Evolutionary conservation across 768 basidiomycete species (phyloP).

Genomic region (Pisolithus tinctorius): DNA sequence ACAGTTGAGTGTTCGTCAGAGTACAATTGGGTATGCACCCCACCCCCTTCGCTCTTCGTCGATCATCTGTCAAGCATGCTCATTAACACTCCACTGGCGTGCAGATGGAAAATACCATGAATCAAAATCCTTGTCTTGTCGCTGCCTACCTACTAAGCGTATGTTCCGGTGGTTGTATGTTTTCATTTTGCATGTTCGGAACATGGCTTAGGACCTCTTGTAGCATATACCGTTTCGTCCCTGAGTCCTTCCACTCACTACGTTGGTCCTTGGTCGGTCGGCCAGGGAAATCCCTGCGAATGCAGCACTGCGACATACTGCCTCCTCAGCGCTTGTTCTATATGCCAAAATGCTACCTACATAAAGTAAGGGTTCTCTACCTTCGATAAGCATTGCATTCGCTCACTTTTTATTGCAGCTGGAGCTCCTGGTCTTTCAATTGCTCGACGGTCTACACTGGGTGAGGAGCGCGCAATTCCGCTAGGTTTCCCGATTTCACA

Average conservation of each 20-base stretch:
- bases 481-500: not conserved
- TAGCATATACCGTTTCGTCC: conserved; percentile 32
- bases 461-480: conserved; percentile 9
- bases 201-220: not conserved
- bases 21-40: too few relatives aligned
- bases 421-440: conserved; percentile 44
- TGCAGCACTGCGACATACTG: conserved; percentile 54
- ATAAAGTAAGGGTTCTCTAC: conserved; percentile 20
- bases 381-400: not conserved
- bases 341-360: conserved; percentile 43
- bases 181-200: not conserved
- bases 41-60: too few relatives aligned
- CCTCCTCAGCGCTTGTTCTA: conserved; percentile 49
- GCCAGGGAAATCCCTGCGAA: conserved; percentile 32
- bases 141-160: conserved; percentile 36
- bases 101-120: conserved; percentile 35
- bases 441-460: conserved; percentile 32
- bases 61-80: too few relatives aligned
- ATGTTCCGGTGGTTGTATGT: conserved; percentile 37
- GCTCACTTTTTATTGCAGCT: conserved; percentile 27
- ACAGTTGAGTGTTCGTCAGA: too few relatives aligned
- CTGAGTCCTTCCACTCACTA: conserved; percentile 28
- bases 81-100: too few relatives aligned
- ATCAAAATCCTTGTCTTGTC: conserved; percentile 40
- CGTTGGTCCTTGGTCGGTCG: conserved; percentile 29